Base-by-base conservation (phyloP, 2,329 filamentous ascomycete species). In the Penicillium sp. region DNA sequence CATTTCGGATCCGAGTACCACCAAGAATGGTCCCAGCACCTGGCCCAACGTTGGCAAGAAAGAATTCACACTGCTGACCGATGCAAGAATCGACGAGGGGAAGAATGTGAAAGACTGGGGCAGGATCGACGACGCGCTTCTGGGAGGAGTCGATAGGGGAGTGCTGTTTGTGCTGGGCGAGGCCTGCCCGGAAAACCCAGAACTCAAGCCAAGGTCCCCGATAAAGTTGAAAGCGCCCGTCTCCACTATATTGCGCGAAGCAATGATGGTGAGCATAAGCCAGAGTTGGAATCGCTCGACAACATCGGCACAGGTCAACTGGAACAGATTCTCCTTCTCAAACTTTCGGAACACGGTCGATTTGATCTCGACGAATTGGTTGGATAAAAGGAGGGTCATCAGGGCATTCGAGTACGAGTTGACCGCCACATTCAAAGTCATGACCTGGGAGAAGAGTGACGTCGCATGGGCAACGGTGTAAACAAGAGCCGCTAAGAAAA, bases 301-400 rank as follows among this genome's bases (percentile, higher is more conserved):
- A 32, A 98, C 85, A 65, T 98, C 93, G 4, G 93, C 91, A 57
- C 93, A 98, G 0, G 91, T 95, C 11, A 98, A 77, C 66, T 98
- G 93, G 65, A 98, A 98, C 0, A 95, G 75, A 56, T 95, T 97
- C 64, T 98, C 93, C 67, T 96, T 97, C 61, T 98, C 93, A 54
- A 97, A 95, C 51, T 91, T 93, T 73, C 98, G 97, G 76, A 98
- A 98, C 1, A 98, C 94, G 0, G 90, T 94, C 51, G 88, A 88
- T 65, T 98, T 98, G 76, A 98, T 95, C 72, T 98, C 93, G 38
- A 98, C 93, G 61, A 98, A 98, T 64, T 98, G 94, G 64, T 97
- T 98, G 5, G 90, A 96, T 65, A 98, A 82, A 2, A 98, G 76
- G 1, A 98, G 79, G 0, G 93, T 96, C 32, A 98, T 77, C 4